phyloP scores from a whole-genome alignment of 179 eudicot genomes.

The Silene noctiflora region DNA sequence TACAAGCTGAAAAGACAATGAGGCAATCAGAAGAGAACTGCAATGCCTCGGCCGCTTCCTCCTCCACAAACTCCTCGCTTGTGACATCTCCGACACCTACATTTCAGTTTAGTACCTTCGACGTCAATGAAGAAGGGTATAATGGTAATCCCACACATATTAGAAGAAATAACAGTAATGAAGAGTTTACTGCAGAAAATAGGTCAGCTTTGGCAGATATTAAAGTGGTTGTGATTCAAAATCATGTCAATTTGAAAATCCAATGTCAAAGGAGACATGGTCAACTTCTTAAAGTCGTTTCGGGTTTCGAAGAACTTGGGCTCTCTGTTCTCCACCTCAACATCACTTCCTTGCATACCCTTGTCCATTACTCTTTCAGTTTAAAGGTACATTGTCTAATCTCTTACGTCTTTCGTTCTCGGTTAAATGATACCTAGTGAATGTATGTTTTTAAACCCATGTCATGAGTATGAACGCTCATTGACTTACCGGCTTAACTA shows the following conservation, averaged over 20 bases:
- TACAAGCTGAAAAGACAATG: constrained; percentile 40
- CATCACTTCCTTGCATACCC: constrained; percentile 36
- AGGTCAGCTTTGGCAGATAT: constrained; percentile 32
- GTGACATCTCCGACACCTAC: constrained; percentile 28
- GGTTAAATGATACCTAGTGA: too few relatives aligned
- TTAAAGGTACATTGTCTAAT: constrained; percentile 33
- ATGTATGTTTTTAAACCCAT: neutral
- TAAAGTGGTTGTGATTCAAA: constrained; percentile 41
- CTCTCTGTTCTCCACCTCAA: constrained; percentile 46
- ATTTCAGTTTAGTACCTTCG: constrained; percentile 16
- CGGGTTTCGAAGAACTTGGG: constrained; percentile 42
- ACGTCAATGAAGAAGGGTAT: constrained; percentile 1
- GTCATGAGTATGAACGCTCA: too few relatives aligned
- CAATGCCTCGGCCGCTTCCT: constrained; percentile 30
- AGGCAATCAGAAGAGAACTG: constrained; percentile 31
- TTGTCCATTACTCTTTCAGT: constrained; percentile 44
- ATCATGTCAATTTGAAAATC: constrained; percentile 44
- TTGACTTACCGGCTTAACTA: too few relatives aligned
- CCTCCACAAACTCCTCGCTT: constrained; percentile 31
- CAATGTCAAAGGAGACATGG: constrained; percentile 39
- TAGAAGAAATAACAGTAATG: constrained; percentile 11
- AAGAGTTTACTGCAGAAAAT: constrained; percentile 34
- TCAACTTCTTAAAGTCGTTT: constrained; percentile 34
- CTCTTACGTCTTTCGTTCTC: too few relatives aligned
- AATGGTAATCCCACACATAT: constrained; percentile 15